phyloP scores from a whole-genome alignment of 352 stramenopile species.

The Pythium periplocum region DNA sequence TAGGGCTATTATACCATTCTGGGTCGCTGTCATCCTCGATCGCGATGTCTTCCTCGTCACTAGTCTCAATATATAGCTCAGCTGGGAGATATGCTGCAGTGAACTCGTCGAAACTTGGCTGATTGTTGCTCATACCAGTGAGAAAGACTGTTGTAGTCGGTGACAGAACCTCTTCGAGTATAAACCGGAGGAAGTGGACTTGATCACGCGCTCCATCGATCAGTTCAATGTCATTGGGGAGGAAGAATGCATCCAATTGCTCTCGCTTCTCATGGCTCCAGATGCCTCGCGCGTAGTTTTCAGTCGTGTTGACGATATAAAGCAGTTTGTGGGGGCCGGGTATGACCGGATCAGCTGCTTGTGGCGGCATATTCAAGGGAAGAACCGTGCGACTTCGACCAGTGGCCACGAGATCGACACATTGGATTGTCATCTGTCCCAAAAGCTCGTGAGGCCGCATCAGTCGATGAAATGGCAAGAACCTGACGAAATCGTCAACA shows the following conservation, averaged over 20 bases:
- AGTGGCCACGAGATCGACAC: slow-evolving; percentile 4
- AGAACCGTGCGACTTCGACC: neutral
- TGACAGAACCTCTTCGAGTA: too few species aligned
- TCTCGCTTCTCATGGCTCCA: too few species aligned
- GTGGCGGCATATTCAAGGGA: neutral
- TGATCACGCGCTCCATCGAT: too few species aligned
- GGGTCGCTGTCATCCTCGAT: neutral
- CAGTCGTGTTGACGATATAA: too few species aligned
- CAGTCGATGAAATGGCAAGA: slow-evolving; percentile 5
- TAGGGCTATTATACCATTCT: too few species aligned
- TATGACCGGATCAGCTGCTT: neutral
- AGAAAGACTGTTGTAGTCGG: neutral
- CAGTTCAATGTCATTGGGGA: too few species aligned
- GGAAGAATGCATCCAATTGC: too few species aligned
- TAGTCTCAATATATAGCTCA: slow-evolving; percentile 5
- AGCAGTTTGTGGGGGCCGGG: too few species aligned
- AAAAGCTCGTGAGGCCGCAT: neutral
- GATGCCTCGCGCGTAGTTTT: too few species aligned
- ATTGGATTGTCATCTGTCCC: neutral
- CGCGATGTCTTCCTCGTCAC: slow-evolving; percentile 5
- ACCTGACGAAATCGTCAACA: neutral
- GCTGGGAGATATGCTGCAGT: slow-evolving; percentile 1
- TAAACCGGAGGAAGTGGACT: too few species aligned
- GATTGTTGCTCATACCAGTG: neutral
- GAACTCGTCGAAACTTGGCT: neutral